Evolutionary conservation across 768 basidiomycete genomes (phyloP), one percentile per base, ranked within the genome.

Genomic region (Plicaturopsis crispa): DNA sequence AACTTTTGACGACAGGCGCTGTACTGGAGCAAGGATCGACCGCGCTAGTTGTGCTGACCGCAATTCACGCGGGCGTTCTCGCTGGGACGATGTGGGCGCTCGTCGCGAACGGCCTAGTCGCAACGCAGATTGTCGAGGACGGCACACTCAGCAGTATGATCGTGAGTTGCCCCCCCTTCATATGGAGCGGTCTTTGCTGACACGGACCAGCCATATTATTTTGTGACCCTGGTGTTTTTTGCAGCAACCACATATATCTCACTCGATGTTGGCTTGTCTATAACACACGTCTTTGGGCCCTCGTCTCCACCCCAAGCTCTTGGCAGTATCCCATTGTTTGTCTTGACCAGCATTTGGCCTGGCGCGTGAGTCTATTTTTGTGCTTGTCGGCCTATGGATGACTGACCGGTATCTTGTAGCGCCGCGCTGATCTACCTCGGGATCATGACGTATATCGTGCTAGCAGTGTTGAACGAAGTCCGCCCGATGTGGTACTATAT

Each of bases 91-190:
- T 91, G 54, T 91, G 89, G 85, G 51, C 72, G 5, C 62, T 90
- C 46, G 63, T 88, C 37, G 86, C 71, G 22, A 89, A 86, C 58
- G 84, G 71, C 6, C 60, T 89, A 42, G 72, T 91, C 16, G 78
- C 82, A 24, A 86, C 83, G n/a, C 94, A 98, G 60, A 55, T 92
- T 35, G 85, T 97, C 39, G 94, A 97, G 56, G 94, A 88, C 51
- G 94, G 91, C 5, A 87, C 87, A 0, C 62, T 80, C 23, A 74
- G 74, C 48, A 75, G 80, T 42, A 44, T 86, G 34, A 61, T 84
- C 38, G 84, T 86, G 38, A 48, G 73, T 73, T 33, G 19, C 16
- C 6, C 16, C 10, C 18, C 5, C 34, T 17, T 8, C 5, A 22
- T 10, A 17, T 48, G 14, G 50, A 33, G 2, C 19, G 13, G 30